Evolutionary conservation across 2,329 filamentous ascomycete species (phyloP), one percentile per base, ranked within the genome.

Genomic region (Ophiostoma australiae): DNA sequence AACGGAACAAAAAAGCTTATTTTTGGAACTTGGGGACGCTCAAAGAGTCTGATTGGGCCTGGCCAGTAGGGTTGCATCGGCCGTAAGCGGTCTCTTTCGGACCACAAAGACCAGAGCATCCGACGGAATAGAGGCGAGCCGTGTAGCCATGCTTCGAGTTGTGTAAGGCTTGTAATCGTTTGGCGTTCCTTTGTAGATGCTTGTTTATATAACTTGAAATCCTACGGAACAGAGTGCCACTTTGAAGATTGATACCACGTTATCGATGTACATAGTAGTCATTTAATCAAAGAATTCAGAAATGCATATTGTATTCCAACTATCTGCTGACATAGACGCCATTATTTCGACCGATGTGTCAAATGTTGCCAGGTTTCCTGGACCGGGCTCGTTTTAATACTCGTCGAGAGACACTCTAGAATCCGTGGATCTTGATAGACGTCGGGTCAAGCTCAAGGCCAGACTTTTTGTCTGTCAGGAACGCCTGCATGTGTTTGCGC

Each of bases 401-500:
- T 41, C 39, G 39, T 41, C 15, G 15, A 41, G 11, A 41, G 8
- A 11, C 37, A n/a, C 55, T 35, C 48, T 86, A 88, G 82, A 87
- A 88, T 80, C 89, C 86, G 81, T 88, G 86, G 81, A 94, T 91
- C 88, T 98, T 97, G 85, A 98, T 97, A 84, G 91, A 95, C 88
- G 97, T 96, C 82, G 90, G 86, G 84, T 97, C 92, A 80, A 97
- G 90, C 82, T 92, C 92, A 78, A 97, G 87, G 79, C 94, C 94
- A 79, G 94, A 91, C 84, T 94, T 93, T 87, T 96, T 95, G 85
- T 97, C 92, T 83, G 89, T 89, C 83, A 98, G 89, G 86, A 98
- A 99, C 80, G 97, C 93, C 82, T 96, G 92, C 81, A 98, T 93
- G 89, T 97, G 93, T 85, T 97, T 97, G 84, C 95, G 94, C 87